A percentile compares a stretch with the other conserved stretches of the same genome.
Conservation (phyloP, 306 rosid genomes). For the Luffa acutangula region DNA sequence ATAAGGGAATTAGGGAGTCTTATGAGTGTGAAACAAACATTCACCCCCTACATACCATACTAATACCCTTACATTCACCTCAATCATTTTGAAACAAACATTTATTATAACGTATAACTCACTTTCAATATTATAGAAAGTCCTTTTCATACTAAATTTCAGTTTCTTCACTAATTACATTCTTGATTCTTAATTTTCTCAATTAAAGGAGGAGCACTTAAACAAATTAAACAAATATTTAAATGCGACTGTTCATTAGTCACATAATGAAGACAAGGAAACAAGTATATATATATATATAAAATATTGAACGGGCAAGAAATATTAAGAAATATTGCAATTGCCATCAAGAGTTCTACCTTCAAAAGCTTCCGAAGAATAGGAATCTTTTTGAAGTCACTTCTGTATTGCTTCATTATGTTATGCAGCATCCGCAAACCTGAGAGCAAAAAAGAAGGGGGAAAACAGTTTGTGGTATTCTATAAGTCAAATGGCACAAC, state of each 20-base stretch:
- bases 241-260: not conserved
- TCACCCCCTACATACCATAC: too few relatives aligned
- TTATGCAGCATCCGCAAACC: constrained; percentile 98
- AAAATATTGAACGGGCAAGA: not conserved
- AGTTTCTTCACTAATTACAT: not conserved
- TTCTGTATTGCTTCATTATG: constrained; percentile 77
- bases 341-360: constrained; percentile 28
- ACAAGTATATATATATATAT: not conserved
- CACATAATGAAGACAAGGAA: not conserved
- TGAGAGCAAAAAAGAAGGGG: constrained; percentile 20
- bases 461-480: not conserved
- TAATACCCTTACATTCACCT: too few relatives aligned
- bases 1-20: too few relatives aligned
- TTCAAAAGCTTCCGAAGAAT: constrained; percentile 95
- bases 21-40: too few relatives aligned
- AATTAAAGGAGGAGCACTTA: not conserved
- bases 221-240: not conserved
- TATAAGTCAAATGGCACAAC: not conserved
- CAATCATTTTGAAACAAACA: not conserved
- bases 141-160: not conserved
- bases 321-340: constrained; percentile 1
- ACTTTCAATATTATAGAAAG: not conserved
- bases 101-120: not conserved
- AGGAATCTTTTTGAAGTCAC: constrained; percentile 92
- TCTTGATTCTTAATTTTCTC: not conserved